Conservation (phyloP, 208 protist species). For the Wallacemonas sp. region DNA sequence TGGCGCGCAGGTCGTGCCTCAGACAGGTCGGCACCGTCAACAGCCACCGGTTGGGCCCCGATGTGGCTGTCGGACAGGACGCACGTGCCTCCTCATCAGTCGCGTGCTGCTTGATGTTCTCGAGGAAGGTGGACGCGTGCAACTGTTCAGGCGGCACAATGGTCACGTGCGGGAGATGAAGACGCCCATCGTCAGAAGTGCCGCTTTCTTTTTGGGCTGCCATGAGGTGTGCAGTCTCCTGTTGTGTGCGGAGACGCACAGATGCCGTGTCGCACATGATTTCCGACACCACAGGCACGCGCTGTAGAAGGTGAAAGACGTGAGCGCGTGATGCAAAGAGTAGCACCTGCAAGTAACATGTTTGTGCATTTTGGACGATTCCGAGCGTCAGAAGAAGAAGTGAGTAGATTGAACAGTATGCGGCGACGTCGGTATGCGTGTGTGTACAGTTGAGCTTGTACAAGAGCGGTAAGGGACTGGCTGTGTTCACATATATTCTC, state of each 20-base stretch:
- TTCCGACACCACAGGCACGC: neutral
- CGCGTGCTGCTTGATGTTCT: neutral
- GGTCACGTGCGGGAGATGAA: slow-evolving; percentile 10
- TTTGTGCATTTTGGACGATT: too few relatives aligned
- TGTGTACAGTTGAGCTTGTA: too few relatives aligned
- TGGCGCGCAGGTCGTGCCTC: slow-evolving; percentile 22
- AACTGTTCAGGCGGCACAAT: slow-evolving; percentile 1
- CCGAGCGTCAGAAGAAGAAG: too few relatives aligned
- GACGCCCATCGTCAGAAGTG: too few relatives aligned
- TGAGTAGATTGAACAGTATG: too few relatives aligned
- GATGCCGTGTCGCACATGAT: neutral
- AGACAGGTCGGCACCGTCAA: slow-evolving; percentile 48
- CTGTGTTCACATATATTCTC: too few relatives aligned
- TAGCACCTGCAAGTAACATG: too few relatives aligned
- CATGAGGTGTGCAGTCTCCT: neutral
- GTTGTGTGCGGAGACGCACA: neutral
- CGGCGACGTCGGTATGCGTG: too few relatives aligned
- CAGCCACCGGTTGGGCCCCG: slow-evolving; percentile 61
- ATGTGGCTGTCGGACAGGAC: neutral
- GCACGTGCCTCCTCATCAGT: neutral
- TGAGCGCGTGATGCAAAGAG: too few relatives aligned
- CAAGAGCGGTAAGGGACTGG: too few relatives aligned
- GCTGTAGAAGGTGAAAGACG: neutral
- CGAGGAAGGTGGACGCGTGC: neutral
- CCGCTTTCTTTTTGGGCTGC: neutral